Conservation (phyloP, 2,329 filamentous ascomycete genomes). For the Neopestalotiopsis sp. region DNA sequence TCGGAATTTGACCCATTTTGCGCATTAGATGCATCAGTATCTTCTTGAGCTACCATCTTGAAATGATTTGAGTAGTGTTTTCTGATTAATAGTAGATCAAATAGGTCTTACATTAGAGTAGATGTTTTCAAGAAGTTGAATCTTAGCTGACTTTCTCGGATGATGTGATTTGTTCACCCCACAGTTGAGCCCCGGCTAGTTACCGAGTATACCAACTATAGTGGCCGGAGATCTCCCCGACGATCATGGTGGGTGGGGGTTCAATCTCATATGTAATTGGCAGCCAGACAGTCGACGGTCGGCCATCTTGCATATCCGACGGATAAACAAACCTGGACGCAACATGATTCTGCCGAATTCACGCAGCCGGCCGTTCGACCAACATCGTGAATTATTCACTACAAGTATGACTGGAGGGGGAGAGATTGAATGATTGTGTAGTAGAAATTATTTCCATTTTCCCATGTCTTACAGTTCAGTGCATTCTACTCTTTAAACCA, state of each 20-base stretch:
- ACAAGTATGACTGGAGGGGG: too few species aligned
- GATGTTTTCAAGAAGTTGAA: not conserved
- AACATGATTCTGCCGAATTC: too few species aligned
- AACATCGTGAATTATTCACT: too few species aligned
- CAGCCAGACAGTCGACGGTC: not conserved
- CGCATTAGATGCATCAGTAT: too few species aligned
- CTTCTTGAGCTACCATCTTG: not conserved
- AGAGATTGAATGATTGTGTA: too few species aligned
- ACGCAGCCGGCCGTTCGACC: too few species aligned
- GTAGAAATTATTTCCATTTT: too few species aligned
- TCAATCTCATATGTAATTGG: not conserved
- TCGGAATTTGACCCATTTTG: conserved; percentile 43
- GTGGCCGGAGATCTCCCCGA: not conserved
- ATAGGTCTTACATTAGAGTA: too few species aligned
- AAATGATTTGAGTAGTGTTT: not conserved
- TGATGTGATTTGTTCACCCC: conserved; percentile 1
- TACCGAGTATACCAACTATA: not conserved
- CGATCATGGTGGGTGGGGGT: not conserved
- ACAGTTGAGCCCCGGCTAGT: not conserved
- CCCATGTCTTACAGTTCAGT: too few species aligned
- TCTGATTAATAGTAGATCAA: not conserved
- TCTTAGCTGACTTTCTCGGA: not conserved
- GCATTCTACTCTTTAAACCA: too few species aligned
- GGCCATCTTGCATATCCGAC: not conserved
- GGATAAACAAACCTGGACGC: too few species aligned